phyloP scores from a whole-genome alignment of 139 green algal species.

The Micromonas commoda region DNA sequence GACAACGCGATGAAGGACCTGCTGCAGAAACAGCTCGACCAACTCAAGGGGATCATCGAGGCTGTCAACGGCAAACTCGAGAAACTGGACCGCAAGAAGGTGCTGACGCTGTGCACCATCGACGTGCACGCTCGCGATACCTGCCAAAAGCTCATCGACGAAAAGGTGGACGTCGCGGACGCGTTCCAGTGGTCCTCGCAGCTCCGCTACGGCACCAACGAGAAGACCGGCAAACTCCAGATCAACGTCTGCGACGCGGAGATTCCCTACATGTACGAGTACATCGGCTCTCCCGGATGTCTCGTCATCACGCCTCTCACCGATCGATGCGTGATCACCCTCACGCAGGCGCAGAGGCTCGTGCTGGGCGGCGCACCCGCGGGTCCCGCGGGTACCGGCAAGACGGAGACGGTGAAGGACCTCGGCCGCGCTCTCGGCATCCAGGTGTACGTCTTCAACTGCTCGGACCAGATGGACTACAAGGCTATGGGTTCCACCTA shows the following conservation, averaged over 20 bases:
- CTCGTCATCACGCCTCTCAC: conserved; percentile 77
- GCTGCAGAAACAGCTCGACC: conserved; percentile 61
- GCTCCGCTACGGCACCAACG: conserved; percentile 74
- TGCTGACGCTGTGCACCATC: conserved; percentile 80
- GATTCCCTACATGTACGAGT: conserved; percentile 75
- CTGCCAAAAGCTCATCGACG: conserved; percentile 67
- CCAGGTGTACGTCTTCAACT: conserved; percentile 84
- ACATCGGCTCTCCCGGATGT: conserved; percentile 72
- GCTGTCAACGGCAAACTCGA: conserved; percentile 66
- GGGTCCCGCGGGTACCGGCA: conserved; percentile 72
- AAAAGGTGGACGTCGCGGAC: conserved; percentile 64
- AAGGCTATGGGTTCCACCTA: conserved; percentile 82
- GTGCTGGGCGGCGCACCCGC: conserved; percentile 66
- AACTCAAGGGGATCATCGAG: conserved; percentile 64
- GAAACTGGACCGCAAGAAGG: conserved; percentile 60
- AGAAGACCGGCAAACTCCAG: conserved; percentile 58
- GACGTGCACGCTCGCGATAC: conserved; percentile 78
- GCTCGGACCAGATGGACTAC: conserved; percentile 76
- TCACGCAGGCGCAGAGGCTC: conserved; percentile 72
- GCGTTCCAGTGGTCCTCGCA: conserved; percentile 80
- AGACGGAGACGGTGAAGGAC: conserved; percentile 73
- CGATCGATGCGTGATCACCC: conserved; percentile 81
- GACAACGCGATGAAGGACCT: conserved; percentile 69
- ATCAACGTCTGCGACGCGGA: conserved; percentile 70
- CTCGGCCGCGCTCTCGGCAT: conserved; percentile 67